phyloP scores from a whole-genome alignment of 441 rosid species.

The Raphanus hybrid region DNA sequence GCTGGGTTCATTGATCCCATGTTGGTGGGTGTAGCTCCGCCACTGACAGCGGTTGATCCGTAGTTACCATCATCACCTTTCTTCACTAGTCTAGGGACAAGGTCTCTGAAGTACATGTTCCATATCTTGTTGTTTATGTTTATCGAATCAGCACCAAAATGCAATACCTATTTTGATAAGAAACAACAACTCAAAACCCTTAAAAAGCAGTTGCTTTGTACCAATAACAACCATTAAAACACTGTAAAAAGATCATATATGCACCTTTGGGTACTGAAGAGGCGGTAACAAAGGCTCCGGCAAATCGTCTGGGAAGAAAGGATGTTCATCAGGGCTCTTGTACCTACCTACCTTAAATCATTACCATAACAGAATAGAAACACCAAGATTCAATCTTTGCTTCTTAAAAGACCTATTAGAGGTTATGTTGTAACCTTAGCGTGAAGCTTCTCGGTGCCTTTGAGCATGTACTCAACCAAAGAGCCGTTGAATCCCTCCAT shows the following conservation, averaged over 20 bases:
- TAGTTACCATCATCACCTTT: slow-evolving; percentile 90
- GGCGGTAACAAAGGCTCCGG: slow-evolving; percentile 85
- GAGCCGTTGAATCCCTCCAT: slow-evolving; percentile 65
- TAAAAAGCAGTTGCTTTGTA: no score
- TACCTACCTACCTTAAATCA: slow-evolving; percentile 71
- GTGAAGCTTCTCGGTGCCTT: slow-evolving; percentile 89
- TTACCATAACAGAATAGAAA: no score
- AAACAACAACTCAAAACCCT: no score
- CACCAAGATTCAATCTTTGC: no score
- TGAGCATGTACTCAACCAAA: slow-evolving; percentile 79
- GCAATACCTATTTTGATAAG: slow-evolving; percentile 54
- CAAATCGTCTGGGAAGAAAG: slow-evolving; percentile 77
- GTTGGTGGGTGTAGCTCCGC: no score
- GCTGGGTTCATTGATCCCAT: no score
- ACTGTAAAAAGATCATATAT: neutral
- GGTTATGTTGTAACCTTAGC: slow-evolving; percentile 38
- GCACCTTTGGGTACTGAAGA: slow-evolving; percentile 77
- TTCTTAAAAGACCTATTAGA: no score
- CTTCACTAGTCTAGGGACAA: slow-evolving; percentile 76
- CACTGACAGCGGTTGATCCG: slow-evolving; percentile 95
- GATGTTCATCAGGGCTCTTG: slow-evolving; percentile 93
- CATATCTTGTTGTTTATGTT: slow-evolving; percentile 80
- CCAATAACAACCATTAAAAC: neutral
- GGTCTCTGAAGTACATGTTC: slow-evolving; percentile 87
- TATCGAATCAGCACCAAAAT: slow-evolving; percentile 72